Base-by-base conservation (phyloP, 179 eudicot species). In the Silene vulgaris region DNA sequence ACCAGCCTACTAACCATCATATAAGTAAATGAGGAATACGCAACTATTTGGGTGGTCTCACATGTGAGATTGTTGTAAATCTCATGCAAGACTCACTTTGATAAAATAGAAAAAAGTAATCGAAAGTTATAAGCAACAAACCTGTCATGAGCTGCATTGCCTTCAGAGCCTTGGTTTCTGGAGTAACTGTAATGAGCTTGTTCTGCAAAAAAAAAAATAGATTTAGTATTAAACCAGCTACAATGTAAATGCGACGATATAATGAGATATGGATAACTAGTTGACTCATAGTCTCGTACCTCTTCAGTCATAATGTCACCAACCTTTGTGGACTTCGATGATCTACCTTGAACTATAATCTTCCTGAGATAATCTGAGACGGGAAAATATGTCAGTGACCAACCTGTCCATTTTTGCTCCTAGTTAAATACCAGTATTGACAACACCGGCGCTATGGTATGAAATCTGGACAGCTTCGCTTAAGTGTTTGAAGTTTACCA, bases 101-200 rank as follows among this genome's bases (percentile, higher is more conserved):
- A 56, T 56, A 16, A 56, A 56, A n/a, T 56, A 16, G 60, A 16
- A 60, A 66, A 30, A 20, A 48, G 16, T 48, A 62, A 48, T 14
- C 32, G 50, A 1, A 21, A 73, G 2, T 20, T 67, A 32, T 32
- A n/a, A 54, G 52, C 37, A 29, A 43, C 65, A 69, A 65, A 84
- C 99, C 99, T 81, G 99, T 93, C 99, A 96, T 96, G 45, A 96
- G 84, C 73, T 96, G 97, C 99, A 96, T 96, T 69, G 99, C 99
- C 84, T 85, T 88, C 77, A 96, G 82, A 80, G 91, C 97, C 79
- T 90, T 96, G 68, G 99, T 96, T 37, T 84, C 85, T 1, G 97
- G 93, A 37, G 89, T 86, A 30, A 96, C 97, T 12, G 97, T 96
- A 72, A 96, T 91, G 72, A 96, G 99, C 82, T 93, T 96, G 87